These are phyloP conservation scores for Eragrostis tef DNA, from an alignment of 202 grass and related monocot genomes.

Conservation along the genomic window DNA sequence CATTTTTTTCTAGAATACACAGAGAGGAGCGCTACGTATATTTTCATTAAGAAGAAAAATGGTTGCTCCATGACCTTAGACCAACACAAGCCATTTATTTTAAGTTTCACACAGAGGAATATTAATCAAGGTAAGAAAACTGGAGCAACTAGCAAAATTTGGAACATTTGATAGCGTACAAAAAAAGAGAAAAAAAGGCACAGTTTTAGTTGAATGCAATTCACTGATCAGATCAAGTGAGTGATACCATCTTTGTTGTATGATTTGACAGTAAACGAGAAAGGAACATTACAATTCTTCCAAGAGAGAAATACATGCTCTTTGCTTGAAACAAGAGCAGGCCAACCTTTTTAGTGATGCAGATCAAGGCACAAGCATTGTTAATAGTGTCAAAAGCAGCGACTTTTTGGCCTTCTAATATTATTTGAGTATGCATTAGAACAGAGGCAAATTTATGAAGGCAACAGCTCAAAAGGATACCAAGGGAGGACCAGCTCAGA, in stretches of 20 bases:
- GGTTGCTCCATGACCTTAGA: neutral
- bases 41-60: neutral
- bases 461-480: constrained; percentile 47
- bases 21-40: neutral
- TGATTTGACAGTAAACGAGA: constrained; percentile 17
- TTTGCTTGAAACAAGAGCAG: constrained; percentile 30
- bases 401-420: constrained; percentile 36
- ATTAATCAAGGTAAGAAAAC: constrained; percentile 16
- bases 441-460: constrained; percentile 29
- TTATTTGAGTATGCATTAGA: constrained; percentile 47
- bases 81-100: neutral
- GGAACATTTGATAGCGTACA: too few relatives aligned
- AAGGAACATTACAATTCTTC: neutral
- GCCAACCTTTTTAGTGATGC: constrained; percentile 28
- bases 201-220: neutral
- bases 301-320: neutral
- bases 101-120: neutral
- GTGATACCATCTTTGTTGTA: constrained; percentile 9
- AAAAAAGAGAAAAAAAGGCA: neutral
- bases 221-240: constrained; percentile 5
- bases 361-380: constrained; percentile 26
- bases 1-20: neutral
- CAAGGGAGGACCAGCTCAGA: constrained; percentile 51
- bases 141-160: neutral
- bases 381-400: constrained; percentile 47